Percentiles rank a stretch among this genome's conserved stretches.
Conservation (phyloP, 1,139 yeast genomes). For the Ashbya aceris region DNA sequence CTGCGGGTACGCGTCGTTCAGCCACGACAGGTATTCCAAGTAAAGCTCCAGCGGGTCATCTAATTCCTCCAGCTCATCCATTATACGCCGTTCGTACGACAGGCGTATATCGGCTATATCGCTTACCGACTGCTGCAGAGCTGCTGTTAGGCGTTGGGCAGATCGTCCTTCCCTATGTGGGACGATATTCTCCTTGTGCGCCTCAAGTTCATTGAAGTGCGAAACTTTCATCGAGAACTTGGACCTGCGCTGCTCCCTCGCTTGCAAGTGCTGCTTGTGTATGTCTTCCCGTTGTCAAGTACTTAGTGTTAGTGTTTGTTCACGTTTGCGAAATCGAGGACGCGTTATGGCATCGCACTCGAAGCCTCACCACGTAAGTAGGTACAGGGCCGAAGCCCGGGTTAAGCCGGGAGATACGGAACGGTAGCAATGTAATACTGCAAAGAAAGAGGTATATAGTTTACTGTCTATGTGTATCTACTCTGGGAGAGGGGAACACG, state of each 20-base stretch:
- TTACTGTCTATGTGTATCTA: too few species aligned
- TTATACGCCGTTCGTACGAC: constrained; percentile 33
- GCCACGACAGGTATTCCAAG: constrained; percentile 67
- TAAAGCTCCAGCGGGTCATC: constrained; percentile 80
- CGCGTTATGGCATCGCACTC: too few species aligned
- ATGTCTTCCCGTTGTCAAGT: too few species aligned
- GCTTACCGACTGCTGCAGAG: constrained; percentile 31
- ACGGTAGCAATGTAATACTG: too few species aligned
- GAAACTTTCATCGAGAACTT: constrained; percentile 34
- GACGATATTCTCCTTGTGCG: constrained; percentile 71
- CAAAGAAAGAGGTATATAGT: too few species aligned
- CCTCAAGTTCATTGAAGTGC: constrained; percentile 49
- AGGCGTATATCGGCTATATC: constrained; percentile 33
- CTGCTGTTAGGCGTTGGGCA: constrained; percentile 45
- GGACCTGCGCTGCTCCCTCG: constrained; percentile 18
- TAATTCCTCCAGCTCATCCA: constrained; percentile 43
- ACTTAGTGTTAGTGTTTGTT: too few species aligned
- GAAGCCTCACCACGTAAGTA: too few species aligned
- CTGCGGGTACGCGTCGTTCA: constrained; percentile 53
- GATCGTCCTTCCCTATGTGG: constrained; percentile 67
- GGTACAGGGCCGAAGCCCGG: too few species aligned
- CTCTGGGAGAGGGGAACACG: too few species aligned
- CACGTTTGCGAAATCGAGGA: too few species aligned
- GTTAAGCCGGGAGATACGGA: too few species aligned
- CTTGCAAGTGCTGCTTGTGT: too few species aligned